These are phyloP conservation scores for Geosmithia flava DNA, from an alignment of 2,329 filamentous ascomycete species.

Conservation along the genomic window DNA sequence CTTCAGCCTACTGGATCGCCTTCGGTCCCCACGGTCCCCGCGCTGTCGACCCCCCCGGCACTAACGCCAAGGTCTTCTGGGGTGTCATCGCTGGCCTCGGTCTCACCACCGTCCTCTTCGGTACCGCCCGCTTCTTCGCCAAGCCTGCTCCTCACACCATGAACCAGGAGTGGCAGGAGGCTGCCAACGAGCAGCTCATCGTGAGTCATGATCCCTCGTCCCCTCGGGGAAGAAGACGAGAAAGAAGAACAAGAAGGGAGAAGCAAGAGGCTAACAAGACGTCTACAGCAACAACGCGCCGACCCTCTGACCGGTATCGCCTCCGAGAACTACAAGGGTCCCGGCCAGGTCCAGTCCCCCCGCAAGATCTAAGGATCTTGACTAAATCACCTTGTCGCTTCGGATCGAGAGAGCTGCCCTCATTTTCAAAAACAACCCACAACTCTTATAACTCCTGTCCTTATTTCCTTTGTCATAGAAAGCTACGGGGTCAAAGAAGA, in stretches of 20 bases:
- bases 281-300: constrained; percentile 61
- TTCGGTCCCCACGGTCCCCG: constrained; percentile 95
- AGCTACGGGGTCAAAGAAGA: not conserved
- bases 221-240: not conserved
- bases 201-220: constrained; percentile 37
- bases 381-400: not conserved
- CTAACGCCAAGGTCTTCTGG: constrained; percentile 65
- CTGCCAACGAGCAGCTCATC: constrained; percentile 85
- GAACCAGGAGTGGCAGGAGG: constrained; percentile 96
- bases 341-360: constrained; percentile 65
- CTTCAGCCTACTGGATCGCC: constrained; percentile 91
- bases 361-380: constrained; percentile 24
- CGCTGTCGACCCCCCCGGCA: constrained; percentile 68
- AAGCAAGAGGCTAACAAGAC: not conserved
- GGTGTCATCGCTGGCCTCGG: constrained; percentile 59
- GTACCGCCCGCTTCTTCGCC: constrained; percentile 57
- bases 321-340: constrained; percentile 65
- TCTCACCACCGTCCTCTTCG: constrained; percentile 61
- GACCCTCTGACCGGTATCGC: constrained; percentile 80
- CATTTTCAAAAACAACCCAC: not conserved
- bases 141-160: constrained; percentile 69
- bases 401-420: not conserved
- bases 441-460: constrained; percentile 2
- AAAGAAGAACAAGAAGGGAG: not conserved
- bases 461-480: constrained; percentile 6